These are phyloP conservation scores for Paradendryphiella salina DNA, from an alignment of 2,329 filamentous ascomycete species.

Conservation along the genomic window DNA sequence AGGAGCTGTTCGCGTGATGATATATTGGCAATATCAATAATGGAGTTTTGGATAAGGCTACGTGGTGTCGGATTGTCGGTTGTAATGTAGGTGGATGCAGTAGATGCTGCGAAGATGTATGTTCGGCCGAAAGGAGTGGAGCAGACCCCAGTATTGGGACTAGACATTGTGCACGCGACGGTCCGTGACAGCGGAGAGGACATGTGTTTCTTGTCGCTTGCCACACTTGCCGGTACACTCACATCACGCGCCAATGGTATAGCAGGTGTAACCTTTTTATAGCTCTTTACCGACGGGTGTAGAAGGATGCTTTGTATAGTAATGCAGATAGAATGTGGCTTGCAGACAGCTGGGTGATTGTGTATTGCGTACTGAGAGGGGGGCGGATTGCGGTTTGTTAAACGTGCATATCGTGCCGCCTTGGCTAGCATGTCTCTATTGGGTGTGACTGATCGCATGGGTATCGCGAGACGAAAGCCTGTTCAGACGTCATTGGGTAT, in stretches of 20 bases:
- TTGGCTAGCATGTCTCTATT: slow-evolving; percentile 15
- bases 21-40: slow-evolving; percentile 14
- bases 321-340: slow-evolving; percentile 30
- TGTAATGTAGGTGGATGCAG: slow-evolving; percentile 4
- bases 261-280: slow-evolving; percentile 31
- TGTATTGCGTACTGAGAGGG: slow-evolving; percentile 16
- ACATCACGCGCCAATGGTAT: slow-evolving; percentile 23
- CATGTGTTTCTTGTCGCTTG: slow-evolving; percentile 31
- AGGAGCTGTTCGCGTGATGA: neutral
- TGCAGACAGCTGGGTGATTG: slow-evolving; percentile 21
- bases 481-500: slow-evolving; percentile 9
- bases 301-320: slow-evolving; percentile 10
- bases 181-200: slow-evolving; percentile 23
- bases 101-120: neutral
- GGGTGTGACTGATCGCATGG: neutral
- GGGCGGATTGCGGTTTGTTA: slow-evolving; percentile 1
- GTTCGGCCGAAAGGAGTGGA: slow-evolving; percentile 1
- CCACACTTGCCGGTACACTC: slow-evolving; percentile 15
- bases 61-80: neutral
- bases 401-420: slow-evolving; percentile 14
- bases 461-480: slow-evolving; percentile 1
- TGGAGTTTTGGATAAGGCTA: neutral
- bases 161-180: slow-evolving; percentile 13
- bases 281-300: slow-evolving; percentile 20
- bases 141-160: slow-evolving; percentile 6